Percentiles rank a stretch among this genome's conserved stretches.
Evolutionary conservation across 345 rosid genomes (phyloP).

Genomic region (Syzygium grande): DNA sequence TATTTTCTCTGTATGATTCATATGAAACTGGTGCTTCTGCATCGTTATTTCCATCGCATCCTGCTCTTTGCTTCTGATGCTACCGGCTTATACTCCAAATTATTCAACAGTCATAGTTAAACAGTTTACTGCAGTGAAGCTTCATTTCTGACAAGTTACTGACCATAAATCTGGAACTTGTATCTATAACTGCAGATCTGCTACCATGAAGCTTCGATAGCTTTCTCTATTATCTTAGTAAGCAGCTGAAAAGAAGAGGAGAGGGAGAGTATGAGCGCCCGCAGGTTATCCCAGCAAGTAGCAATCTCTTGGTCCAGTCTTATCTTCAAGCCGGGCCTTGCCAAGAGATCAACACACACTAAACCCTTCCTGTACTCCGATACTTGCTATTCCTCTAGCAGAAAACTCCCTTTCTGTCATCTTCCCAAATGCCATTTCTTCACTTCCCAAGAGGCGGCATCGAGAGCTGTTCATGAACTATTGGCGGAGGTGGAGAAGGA

Average conservation of each 20-base stretch:
- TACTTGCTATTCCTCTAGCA: constrained; percentile 7
- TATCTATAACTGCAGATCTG: not conserved
- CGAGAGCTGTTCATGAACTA: constrained; percentile 33
- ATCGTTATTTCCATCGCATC: not conserved
- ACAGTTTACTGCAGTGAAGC: not conserved
- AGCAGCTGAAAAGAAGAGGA: not conserved
- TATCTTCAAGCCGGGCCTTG: constrained; percentile 16
- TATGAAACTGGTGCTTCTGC: not conserved
- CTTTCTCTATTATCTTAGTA: not conserved
- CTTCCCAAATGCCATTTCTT: constrained; percentile 33
- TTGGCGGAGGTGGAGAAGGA: constrained; percentile 58
- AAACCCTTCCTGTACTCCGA: constrained; percentile 1
- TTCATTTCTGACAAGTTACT: not conserved
- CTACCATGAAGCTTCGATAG: not conserved
- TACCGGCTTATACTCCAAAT: not conserved
- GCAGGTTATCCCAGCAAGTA: constrained; percentile 5
- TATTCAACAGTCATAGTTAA: not conserved
- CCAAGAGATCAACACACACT: constrained; percentile 2
- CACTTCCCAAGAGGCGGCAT: constrained; percentile 11
- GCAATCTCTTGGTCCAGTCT: constrained; percentile 33
- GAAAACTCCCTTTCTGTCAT: constrained; percentile 12
- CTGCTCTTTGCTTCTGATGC: not conserved
- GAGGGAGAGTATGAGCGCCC: not conserved
- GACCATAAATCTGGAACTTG: not conserved
- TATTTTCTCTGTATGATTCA: not conserved